Evolutionary conservation across 306 rosid species (phyloP).

Genomic region (Vicia sativa): DNA sequence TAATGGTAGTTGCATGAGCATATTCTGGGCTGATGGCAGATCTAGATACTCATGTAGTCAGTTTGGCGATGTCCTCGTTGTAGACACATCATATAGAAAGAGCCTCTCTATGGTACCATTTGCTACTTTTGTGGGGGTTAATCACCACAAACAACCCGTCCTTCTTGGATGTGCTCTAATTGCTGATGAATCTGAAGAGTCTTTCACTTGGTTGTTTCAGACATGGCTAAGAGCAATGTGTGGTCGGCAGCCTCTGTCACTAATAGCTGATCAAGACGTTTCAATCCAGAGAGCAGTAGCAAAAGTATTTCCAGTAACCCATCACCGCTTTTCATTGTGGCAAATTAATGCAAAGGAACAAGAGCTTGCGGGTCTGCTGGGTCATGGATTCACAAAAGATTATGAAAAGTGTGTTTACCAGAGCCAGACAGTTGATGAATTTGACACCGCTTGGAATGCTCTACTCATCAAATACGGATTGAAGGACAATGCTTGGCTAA

Average conservation of each 20-base stretch:
- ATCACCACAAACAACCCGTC: slow-evolving; percentile 94
- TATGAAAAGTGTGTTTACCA: slow-evolving; percentile 79
- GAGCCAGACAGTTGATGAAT: slow-evolving; percentile 75
- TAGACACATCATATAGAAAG: slow-evolving; percentile 82
- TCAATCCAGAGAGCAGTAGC: slow-evolving; percentile 75
- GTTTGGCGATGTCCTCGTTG: slow-evolving; percentile 81
- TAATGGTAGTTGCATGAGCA: slow-evolving; percentile 77
- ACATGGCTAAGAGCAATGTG: slow-evolving; percentile 91
- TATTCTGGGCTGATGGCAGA: slow-evolving; percentile 99
- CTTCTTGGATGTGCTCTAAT: slow-evolving; percentile 93
- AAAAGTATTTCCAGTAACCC: slow-evolving; percentile 71
- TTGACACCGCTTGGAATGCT: slow-evolving; percentile 73
- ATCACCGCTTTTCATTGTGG: slow-evolving; percentile 89
- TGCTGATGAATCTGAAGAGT: slow-evolving; percentile 85
- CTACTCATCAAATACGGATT: slow-evolving; percentile 73
- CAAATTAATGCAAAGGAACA: slow-evolving; percentile 80
- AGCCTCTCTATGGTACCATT: slow-evolving; percentile 77
- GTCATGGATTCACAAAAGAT: slow-evolving; percentile 62
- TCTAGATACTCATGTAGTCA: slow-evolving; percentile 91
- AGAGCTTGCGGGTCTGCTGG: slow-evolving; percentile 63
- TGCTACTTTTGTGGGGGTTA: slow-evolving; percentile 86
- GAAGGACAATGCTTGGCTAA: slow-evolving; percentile 75
- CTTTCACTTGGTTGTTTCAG: slow-evolving; percentile 90
- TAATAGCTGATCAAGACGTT: slow-evolving; percentile 90
- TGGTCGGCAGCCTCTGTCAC: slow-evolving; percentile 73